Conservation (phyloP, 495 filamentous ascomycete species). For the Penicillium turbatum region DNA sequence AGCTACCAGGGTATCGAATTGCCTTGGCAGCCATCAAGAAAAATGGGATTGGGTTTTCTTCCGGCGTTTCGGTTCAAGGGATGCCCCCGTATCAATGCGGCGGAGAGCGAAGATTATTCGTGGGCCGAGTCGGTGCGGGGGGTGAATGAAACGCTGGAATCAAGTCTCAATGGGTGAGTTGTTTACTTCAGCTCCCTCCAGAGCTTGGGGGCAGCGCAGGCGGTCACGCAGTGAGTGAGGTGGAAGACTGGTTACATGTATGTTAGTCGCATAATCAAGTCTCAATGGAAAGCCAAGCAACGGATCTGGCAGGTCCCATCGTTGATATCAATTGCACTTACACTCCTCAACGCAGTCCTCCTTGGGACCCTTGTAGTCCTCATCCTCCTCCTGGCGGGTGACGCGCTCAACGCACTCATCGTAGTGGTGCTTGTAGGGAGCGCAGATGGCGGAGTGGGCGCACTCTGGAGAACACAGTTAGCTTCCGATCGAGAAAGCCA, state of each 20-base stretch:
- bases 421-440: constrained; percentile 90
- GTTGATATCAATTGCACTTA: constrained; percentile 48
- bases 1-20: constrained; percentile 13
- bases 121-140: constrained; percentile 9
- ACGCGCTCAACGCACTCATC: constrained; percentile 97
- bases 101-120: background rate
- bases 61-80: constrained; percentile 6
- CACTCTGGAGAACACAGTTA: constrained; percentile 62
- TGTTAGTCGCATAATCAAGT: constrained; percentile 8
- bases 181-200: constrained; percentile 84
- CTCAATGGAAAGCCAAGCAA: background rate
- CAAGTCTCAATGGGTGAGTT: constrained; percentile 16
- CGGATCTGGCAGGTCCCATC: background rate
- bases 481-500: constrained; percentile 4
- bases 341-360: constrained; percentile 99
- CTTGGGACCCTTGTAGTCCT: constrained; percentile 56
- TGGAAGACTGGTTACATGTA: constrained; percentile 95
- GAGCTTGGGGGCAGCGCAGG: constrained; percentile 94
- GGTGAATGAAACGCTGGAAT: constrained; percentile 9
- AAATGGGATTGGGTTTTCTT: constrained; percentile 17
- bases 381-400: constrained; percentile 63
- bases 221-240: constrained; percentile 84
- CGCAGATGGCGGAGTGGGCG: constrained; percentile 75
- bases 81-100: constrained; percentile 8
- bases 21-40: constrained; percentile 20